Evolutionary conservation across 768 basidiomycete species (phyloP), one percentile per base, ranked within the genome.

Genomic region (Macrolepiota dolichaula): DNA sequence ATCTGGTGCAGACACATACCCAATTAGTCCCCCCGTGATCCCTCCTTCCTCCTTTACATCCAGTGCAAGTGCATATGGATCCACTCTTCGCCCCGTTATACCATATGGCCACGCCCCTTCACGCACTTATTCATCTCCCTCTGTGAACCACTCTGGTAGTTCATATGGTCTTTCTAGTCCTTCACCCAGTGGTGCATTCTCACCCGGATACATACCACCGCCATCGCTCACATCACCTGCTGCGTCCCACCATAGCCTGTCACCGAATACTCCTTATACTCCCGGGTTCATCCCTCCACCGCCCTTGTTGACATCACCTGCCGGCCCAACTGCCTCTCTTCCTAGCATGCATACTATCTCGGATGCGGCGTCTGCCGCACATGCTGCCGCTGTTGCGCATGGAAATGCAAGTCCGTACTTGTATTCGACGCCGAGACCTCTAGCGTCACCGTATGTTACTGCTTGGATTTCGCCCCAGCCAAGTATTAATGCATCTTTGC

Each of bases 361-460:
- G 7, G 51, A 55, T 13, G 12, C 32, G 10, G 47, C 47, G 3
- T 10, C 36, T 10, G 17, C 19, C 7, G 19, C 17, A 13, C 52
- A 53, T 27, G 29, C 29, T 29, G 27, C 50, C 13, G 17, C 27
- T 25, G 29, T n/a, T 52, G 9, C 17, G 5, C 37, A 44, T 19
- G 59, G 59, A 12, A 62, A 57, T 19, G 64, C 61, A 35, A 75
- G 73, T 51, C 70, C 72, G 7, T 74, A 72, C 40, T 59, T 69
- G 29, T 72, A 71, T 64, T 57, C 58, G 11, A 63, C 52, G 11
- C 60, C 64, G n/a, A 62, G 49, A 13, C 44, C 56, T 27, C 13
- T 61, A 11, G 50, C 66, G 40, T 69, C 71, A 51, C 60, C 73
- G 9, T 76, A 74, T 61, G 64, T 71, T 22, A 68, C 74, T 15